A percentile compares a stretch with the other conserved stretches of the same genome.
These are phyloP conservation scores for Panellus pusillus DNA, from an alignment of 768 basidiomycete genomes.

Conservation along the genomic window DNA sequence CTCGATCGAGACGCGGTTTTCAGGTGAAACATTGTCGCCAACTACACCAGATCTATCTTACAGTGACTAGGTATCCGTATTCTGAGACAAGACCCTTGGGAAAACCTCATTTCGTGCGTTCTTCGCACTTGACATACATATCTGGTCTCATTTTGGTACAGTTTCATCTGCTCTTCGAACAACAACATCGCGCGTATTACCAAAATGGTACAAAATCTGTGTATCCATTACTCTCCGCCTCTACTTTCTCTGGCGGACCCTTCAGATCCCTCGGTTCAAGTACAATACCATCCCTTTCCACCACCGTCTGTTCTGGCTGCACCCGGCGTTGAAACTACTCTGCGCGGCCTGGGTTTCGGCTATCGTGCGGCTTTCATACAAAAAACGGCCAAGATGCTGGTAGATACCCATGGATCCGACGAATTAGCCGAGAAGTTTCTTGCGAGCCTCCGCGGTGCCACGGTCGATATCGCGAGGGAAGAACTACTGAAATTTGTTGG, in stretches of 20 bases:
- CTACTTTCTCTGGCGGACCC: slow-evolving; percentile 52
- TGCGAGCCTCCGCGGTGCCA: slow-evolving; percentile 44
- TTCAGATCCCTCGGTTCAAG: slow-evolving; percentile 22
- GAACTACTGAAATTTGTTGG: slow-evolving; percentile 83
- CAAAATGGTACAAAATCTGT: slow-evolving; percentile 86
- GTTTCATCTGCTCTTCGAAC: slow-evolving; percentile 97
- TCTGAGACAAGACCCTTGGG: slow-evolving; percentile 93
- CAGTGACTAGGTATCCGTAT: slow-evolving; percentile 43
- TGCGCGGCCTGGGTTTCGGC: slow-evolving; percentile 90
- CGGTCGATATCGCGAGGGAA: slow-evolving; percentile 62
- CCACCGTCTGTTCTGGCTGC: slow-evolving; percentile 65
- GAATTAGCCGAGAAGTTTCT: slow-evolving; percentile 68
- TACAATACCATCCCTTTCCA: slow-evolving; percentile 81
- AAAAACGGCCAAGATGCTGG: slow-evolving; percentile 75
- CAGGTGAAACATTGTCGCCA: slow-evolving; percentile 58
- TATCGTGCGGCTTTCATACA: slow-evolving; percentile 93
- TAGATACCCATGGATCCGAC: slow-evolving; percentile 47
- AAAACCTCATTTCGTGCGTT: slow-evolving; percentile 89
- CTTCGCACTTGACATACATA: neutral
- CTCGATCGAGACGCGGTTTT: slow-evolving; percentile 58
- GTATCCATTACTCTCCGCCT: slow-evolving; percentile 70
- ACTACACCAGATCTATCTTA: neutral
- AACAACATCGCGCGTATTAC: slow-evolving; percentile 96
- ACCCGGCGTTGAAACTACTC: slow-evolving; percentile 54
- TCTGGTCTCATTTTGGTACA: slow-evolving; percentile 28